Evolutionary conservation across 202 grass and related monocot species (phyloP), one percentile per base, ranked within the genome.

Genomic region (Sporobolus alterniflorus): DNA sequence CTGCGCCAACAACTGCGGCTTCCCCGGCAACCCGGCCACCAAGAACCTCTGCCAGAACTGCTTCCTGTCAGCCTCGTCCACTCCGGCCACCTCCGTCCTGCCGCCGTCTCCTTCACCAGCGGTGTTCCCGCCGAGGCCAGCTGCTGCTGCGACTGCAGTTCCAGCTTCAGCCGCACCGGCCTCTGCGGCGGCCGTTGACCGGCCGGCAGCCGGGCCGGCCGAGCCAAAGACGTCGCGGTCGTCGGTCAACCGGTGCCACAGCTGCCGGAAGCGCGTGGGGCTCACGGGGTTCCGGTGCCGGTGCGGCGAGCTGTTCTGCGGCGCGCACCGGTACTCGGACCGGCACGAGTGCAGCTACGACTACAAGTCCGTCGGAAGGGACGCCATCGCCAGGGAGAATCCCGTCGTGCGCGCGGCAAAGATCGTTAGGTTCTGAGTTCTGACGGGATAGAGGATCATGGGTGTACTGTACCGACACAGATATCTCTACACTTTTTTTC

Each of bases 1-100:
- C 74, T 98, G 96, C 85, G 87, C 90, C 89, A 98, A 98, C 89
- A 92, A 87, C 87, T 98, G 96, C 76, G 92, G 89, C 71, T 94
- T 94, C 84, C 88, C 87, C 34, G 92, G 82, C 15, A 94, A 92
- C 84, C 87, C 89, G 36, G 87, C 92, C 17, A 94, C 89, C 74
- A 90, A 92, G 28, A 86, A 94, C 84, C 85, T 94, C 70, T 94
- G 92, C 75, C 89, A 85, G 66, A 85, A 69, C 82, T 94, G 89
- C 87, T 94, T 94, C 70, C 60, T 86, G 29, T 84, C 92, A 0
- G 82, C 85, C 73, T 76, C 86, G 0, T 64, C 32, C 47, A 77
- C 13, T 20, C 83, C 3, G n/a, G 3, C 83, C 7, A 9, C 79
- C 11, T 26, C 61, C 60, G 22, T 77, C 0, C 43, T 70, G 7